A percentile compares a stretch with the other conserved stretches of the same genome.
phyloP scores from a whole-genome alignment of 2,329 filamentous ascomycete species.

The Fusarium sp. region DNA sequence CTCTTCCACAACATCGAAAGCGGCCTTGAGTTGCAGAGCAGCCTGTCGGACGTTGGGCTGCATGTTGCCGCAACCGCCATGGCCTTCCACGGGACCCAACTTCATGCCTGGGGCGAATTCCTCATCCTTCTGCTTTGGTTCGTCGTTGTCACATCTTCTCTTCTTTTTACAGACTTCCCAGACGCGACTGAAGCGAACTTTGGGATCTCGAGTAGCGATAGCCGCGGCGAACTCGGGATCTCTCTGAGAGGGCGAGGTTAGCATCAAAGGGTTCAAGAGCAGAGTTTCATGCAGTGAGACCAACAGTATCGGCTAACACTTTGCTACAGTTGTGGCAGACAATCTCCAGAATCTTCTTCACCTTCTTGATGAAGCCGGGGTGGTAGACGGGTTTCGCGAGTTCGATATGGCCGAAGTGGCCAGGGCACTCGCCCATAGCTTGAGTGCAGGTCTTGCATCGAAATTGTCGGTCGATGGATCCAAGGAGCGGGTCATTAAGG shows the following conservation, averaged over 20 bases:
- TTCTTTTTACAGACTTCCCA: conserved; percentile 93
- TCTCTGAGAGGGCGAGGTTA: conserved; percentile 71
- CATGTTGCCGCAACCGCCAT: conserved; percentile 92
- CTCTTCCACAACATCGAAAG: conserved; percentile 76
- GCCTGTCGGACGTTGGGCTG: conserved; percentile 89
- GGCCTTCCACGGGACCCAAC: conserved; percentile 60
- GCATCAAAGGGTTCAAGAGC: conserved; percentile 64
- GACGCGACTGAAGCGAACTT: conserved; percentile 90
- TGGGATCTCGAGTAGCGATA: conserved; percentile 85
- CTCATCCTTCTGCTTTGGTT: conserved; percentile 72
- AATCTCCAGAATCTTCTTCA: conserved; percentile 98
- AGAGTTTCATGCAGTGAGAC: conserved; percentile 68
- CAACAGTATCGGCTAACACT: conserved; percentile 96
- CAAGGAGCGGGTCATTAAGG: conserved; percentile 93
- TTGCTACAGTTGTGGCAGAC: conserved; percentile 99
- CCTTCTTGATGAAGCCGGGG: conserved; percentile 94
- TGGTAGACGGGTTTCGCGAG: conserved; percentile 96
- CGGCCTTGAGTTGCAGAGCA: conserved; percentile 80
- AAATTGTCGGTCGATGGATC: conserved; percentile 94
- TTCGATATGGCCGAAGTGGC: conserved; percentile 99
- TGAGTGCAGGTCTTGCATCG: conserved; percentile 97
- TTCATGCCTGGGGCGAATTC: conserved; percentile 69
- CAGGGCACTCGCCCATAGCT: conserved; percentile 93
- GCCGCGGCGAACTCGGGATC: conserved; percentile 85
- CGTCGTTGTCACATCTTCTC: conserved; percentile 80